phyloP scores from a whole-genome alignment of 2,329 filamentous ascomycete genomes.

The Didymella sp. region DNA sequence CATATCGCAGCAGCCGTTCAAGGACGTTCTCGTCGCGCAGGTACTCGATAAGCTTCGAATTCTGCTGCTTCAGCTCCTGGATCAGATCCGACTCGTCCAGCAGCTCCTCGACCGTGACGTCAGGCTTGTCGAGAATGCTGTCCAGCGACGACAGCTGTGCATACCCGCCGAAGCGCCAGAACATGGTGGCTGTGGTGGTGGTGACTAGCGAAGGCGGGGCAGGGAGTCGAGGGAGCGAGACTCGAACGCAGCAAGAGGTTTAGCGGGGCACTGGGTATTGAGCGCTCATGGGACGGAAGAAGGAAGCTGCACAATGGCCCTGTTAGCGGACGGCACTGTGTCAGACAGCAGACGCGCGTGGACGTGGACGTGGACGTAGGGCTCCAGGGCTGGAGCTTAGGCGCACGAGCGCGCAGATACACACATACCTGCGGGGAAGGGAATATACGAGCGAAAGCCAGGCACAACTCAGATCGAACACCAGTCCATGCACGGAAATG shows the following conservation, averaged over 20 bases:
- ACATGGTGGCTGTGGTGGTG: conserved; percentile 67
- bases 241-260: conserved; percentile 34
- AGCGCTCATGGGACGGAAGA: conserved; percentile 23
- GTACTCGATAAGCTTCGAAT: conserved; percentile 96
- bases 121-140: conserved; percentile 91
- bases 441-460: conserved; percentile 22
- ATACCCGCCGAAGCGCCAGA: conserved; percentile 99
- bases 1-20: conserved; percentile 86
- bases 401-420: conserved; percentile 32
- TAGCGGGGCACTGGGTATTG: conserved; percentile 17
- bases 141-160: conserved; percentile 97
- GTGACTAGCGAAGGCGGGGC: conserved; percentile 39
- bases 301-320: conserved; percentile 14
- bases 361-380: conserved; percentile 13
- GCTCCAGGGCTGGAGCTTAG: conserved; percentile 22
- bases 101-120: conserved; percentile 93
- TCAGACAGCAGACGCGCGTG: conserved; percentile 19
- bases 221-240: conserved; percentile 34
- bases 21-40: conserved; percentile 86
- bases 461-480: conserved; percentile 17
- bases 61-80: conserved; percentile 97
- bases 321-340: conserved; percentile 14
- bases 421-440: conserved; percentile 28
- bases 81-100: conserved; percentile 96
- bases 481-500: conserved; percentile 19